A percentile compares a stretch with the other conserved stretches of the same genome.
phyloP scores from a whole-genome alignment of 805 yeast genomes.

The Kodamaea hsintzibuensis region DNA sequence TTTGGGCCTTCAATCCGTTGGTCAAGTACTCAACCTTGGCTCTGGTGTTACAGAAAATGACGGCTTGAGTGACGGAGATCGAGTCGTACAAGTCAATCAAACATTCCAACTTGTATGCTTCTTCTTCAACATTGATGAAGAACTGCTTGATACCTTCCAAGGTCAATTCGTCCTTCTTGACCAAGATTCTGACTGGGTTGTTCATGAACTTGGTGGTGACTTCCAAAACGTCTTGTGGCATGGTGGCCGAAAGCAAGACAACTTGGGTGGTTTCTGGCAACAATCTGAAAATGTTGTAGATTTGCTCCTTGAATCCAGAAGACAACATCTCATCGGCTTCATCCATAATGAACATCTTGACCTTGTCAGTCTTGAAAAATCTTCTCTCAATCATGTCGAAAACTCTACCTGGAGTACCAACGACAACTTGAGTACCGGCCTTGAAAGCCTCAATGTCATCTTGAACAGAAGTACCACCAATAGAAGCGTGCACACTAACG shows the following conservation, averaged over 20 bases:
- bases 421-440: slow-evolving; percentile 86
- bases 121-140: slow-evolving; percentile 86
- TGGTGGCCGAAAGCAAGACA: slow-evolving; percentile 91
- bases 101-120: slow-evolving; percentile 93
- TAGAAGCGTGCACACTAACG: slow-evolving; percentile 84
- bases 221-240: slow-evolving; percentile 89
- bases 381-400: slow-evolving; percentile 88
- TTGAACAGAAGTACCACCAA: slow-evolving; percentile 87
- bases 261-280: slow-evolving; percentile 91
- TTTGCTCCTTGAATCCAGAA: slow-evolving; percentile 93
- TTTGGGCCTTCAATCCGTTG: slow-evolving; percentile 67
- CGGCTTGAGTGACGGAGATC: slow-evolving; percentile 94
- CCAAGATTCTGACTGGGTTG: slow-evolving; percentile 91
- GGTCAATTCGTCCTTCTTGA: slow-evolving; percentile 93
- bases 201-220: slow-evolving; percentile 92
- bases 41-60: slow-evolving; percentile 95
- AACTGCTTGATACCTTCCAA: slow-evolving; percentile 95
- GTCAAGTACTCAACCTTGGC: slow-evolving; percentile 90
- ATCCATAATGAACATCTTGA: slow-evolving; percentile 88
- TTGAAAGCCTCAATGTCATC: slow-evolving; percentile 75
- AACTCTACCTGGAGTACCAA: slow-evolving; percentile 98
- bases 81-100: slow-evolving; percentile 94
- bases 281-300: slow-evolving; percentile 87
- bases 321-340: slow-evolving; percentile 98
- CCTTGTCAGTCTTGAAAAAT: slow-evolving; percentile 65